phyloP scores from a whole-genome alignment of 371 early-diverging fungal genomes.

The Parasitella parasitica region DNA sequence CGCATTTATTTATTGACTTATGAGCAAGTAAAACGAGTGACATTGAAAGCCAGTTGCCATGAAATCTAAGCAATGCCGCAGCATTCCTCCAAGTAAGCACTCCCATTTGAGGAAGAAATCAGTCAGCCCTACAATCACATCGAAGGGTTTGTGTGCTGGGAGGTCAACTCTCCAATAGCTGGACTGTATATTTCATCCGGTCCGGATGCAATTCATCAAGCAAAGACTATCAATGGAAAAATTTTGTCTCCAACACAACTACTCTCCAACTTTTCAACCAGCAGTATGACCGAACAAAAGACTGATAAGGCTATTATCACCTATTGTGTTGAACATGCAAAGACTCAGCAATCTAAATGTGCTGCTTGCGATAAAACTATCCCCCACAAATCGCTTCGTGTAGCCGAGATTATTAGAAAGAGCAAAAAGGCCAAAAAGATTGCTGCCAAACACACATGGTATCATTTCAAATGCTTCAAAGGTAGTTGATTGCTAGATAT shows the following conservation, averaged over 20 bases:
- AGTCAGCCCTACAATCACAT: no score
- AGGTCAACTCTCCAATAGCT: no score
- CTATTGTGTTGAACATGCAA: conserved; percentile 56
- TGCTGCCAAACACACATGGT: conserved; percentile 55
- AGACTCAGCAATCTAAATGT: conserved; percentile 47
- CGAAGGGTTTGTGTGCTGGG: no score
- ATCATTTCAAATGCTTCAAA: conserved; percentile 59
- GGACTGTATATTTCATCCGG: conserved; percentile 1
- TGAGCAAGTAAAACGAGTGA: not conserved
- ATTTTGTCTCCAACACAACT: no score
- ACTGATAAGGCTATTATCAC: conserved; percentile 35
- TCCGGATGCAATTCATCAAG: not conserved
- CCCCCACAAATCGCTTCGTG: conserved; percentile 52
- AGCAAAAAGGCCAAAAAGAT: conserved; percentile 57
- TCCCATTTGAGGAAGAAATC: no score
- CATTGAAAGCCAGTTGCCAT: not conserved
- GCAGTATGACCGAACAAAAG: conserved; percentile 18
- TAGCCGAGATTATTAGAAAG: conserved; percentile 50
- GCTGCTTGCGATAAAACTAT: conserved; percentile 45
- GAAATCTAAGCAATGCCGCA: not conserved
- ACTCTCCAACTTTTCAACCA: not conserved
- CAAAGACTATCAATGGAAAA: not conserved
- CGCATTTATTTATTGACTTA: not conserved
- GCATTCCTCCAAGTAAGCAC: not conserved
- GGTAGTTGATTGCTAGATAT: conserved; percentile 21